phyloP scores from a whole-genome alignment of 805 yeast species.

The Tetrapisispora namnaoensis region DNA sequence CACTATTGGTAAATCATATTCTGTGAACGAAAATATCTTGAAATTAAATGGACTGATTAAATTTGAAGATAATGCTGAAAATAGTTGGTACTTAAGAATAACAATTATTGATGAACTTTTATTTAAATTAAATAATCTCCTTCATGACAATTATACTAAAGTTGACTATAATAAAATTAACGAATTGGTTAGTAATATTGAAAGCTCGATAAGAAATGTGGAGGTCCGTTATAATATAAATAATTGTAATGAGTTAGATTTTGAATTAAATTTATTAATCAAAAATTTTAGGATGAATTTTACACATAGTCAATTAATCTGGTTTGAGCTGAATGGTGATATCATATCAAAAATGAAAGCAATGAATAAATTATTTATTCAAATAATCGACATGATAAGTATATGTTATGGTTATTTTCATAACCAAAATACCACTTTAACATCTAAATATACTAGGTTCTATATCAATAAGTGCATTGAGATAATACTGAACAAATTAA shows the following conservation, averaged over 20 bases:
- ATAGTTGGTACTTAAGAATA: constrained; percentile 17
- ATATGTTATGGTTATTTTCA: constrained; percentile 16
- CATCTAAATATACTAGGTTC: constrained; percentile 16
- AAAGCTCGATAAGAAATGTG: constrained; percentile 5
- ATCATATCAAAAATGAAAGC: constrained; percentile 9
- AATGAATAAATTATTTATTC: constrained; percentile 16
- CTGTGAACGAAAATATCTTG: neutral
- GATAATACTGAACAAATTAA: constrained; percentile 18
- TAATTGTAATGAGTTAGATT: constrained; percentile 4
- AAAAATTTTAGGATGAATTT: constrained; percentile 15
- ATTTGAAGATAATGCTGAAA: neutral
- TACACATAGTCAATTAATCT: constrained; percentile 16
- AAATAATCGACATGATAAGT: constrained; percentile 11
- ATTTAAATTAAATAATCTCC: constrained; percentile 10
- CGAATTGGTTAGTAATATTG: constrained; percentile 7
- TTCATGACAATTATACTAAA: constrained; percentile 15
- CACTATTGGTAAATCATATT: constrained; percentile 16
- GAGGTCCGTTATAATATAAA: neutral
- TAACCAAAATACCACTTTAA: constrained; percentile 3
- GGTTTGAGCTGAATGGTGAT: constrained; percentile 13
- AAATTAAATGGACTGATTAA: neutral
- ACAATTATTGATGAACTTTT: constrained; percentile 12
- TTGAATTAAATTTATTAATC: constrained; percentile 18
- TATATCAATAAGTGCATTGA: constrained; percentile 24
- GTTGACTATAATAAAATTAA: constrained; percentile 10